Evolutionary conservation across 768 basidiomycete species (phyloP), one percentile per base, ranked within the genome.

Genomic region (Lentinus tigrinus): DNA sequence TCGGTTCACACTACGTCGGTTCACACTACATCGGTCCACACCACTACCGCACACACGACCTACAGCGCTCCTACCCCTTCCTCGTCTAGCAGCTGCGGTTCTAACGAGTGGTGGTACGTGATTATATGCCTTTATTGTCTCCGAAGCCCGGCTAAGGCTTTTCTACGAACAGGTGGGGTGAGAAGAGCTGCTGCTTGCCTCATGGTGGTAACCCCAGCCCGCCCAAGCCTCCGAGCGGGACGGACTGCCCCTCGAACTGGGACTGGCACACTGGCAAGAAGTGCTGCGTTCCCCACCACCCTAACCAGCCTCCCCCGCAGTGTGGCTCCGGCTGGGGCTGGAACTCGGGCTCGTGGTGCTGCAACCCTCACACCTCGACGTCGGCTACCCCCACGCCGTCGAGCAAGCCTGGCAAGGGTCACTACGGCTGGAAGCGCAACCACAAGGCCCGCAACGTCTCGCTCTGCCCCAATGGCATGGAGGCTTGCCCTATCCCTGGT

Each of bases 401-500:
- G 37, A 52, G 55, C 52, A 58, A 56, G 43, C 53, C 63, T 36
- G 63, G 63, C 57, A 73, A 70, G 46, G 65, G 65, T 39, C 21
- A 67, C 47, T 38, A 58, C 43, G 16, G 56, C 50, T 65, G 64
- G 58, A 75, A 72, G 61, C 69, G 71, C 4, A 21, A 43, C 6
- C 61, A 67, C 44, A 75, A 76, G 63, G 73, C 75, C 51, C 80
- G 81, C 52, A 43, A 72, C 6, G 61, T 60, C 27, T 61, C 72
- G 42, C 75, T 80, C 57, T 88, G 86, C 77, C 85, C 85, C 17
- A 63, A 64, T 43, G 79, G 77, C 34, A 70, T 83, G 31, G 75
- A 81, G 38, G 84, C 84, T 27, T 88, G 85, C 73, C 83, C 84
- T 17, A 75, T 87, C 59, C 53, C 71, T 21, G 78, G 74, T 24